phyloP scores from a whole-genome alignment of 495 filamentous ascomycete genomes.

The Amphirosellinia nigrospora region DNA sequence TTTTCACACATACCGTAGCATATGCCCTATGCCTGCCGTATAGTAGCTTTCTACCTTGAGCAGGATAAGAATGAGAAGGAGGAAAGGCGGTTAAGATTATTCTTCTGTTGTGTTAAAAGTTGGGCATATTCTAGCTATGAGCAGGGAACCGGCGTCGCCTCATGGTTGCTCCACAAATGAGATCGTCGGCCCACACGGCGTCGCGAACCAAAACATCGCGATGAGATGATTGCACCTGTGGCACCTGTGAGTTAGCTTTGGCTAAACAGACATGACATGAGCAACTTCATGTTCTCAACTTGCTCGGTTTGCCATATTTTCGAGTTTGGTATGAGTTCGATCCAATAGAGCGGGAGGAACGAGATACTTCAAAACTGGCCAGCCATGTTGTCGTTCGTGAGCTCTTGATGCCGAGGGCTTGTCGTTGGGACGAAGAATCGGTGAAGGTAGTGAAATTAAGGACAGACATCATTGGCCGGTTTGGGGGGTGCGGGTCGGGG shows the following conservation, averaged over 20 bases:
- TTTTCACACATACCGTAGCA: slow-evolving; percentile 14
- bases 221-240: neutral
- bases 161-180: slow-evolving; percentile 1
- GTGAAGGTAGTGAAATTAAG: slow-evolving; percentile 38
- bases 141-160: neutral
- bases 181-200: slow-evolving; percentile 9
- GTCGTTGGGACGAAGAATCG: slow-evolving; percentile 35
- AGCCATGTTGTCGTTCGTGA: neutral
- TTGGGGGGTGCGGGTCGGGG: slow-evolving; percentile 29
- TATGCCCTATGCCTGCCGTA: neutral
- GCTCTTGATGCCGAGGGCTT: neutral
- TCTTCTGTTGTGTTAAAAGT: neutral
- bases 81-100: neutral
- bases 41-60: neutral
- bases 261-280: neutral
- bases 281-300: neutral
- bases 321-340: neutral
- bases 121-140: slow-evolving; percentile 20
- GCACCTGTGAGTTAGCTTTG: neutral
- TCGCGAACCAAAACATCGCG: neutral
- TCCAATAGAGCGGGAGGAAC: neutral
- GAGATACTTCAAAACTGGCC: neutral
- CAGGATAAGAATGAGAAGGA: neutral
- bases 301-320: neutral
- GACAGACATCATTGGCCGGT: slow-evolving; percentile 32